Conservation (phyloP, 2,329 filamentous ascomycete genomes). For the Sclerotiophoma versabilis region DNA sequence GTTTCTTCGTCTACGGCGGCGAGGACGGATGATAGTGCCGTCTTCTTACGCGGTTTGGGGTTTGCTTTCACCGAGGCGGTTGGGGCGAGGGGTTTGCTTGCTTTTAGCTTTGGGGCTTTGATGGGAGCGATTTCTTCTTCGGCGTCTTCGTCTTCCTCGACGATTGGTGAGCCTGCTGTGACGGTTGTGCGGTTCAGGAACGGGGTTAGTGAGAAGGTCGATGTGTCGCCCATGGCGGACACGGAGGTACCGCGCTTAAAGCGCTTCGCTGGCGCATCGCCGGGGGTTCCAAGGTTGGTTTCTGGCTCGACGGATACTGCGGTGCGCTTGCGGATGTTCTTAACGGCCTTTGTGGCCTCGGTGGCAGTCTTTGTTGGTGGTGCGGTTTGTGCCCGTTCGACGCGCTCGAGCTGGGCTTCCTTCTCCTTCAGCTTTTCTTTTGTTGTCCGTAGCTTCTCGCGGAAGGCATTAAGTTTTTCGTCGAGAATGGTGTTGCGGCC, state of each 20-base stretch:
- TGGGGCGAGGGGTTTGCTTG: conserved; percentile 54
- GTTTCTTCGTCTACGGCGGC: conserved; percentile 55
- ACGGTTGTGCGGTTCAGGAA: conserved; percentile 81
- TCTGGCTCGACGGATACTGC: conserved; percentile 56
- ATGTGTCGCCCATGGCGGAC: conserved; percentile 79
- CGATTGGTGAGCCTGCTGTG: conserved; percentile 53
- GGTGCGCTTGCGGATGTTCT: conserved; percentile 52
- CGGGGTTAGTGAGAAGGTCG: conserved; percentile 90
- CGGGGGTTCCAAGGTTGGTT: conserved; percentile 58
- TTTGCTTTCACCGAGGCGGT: conserved; percentile 55
- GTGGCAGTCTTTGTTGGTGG: conserved; percentile 39
- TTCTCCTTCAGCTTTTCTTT: conserved; percentile 77
- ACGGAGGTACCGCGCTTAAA: conserved; percentile 58
- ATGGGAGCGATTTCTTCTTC: conserved; percentile 25
- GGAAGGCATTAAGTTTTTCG: conserved; percentile 72
- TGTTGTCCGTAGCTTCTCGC: conserved; percentile 71
- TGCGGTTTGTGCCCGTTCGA: conserved; percentile 53
- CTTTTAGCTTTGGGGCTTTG: conserved; percentile 48
- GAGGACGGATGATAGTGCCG: conserved; percentile 44
- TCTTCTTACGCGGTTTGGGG: conserved; percentile 52
- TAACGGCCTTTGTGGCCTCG: conserved; percentile 45
- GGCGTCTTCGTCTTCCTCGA: conserved; percentile 40
- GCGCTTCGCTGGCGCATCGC: conserved; percentile 56
- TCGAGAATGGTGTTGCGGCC: conserved; percentile 70
- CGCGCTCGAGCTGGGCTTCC: conserved; percentile 58